A percentile compares a stretch with the other conserved stretches of the same genome.
phyloP scores from a whole-genome alignment of 768 basidiomycete species.

The Tricholoma terreum region DNA sequence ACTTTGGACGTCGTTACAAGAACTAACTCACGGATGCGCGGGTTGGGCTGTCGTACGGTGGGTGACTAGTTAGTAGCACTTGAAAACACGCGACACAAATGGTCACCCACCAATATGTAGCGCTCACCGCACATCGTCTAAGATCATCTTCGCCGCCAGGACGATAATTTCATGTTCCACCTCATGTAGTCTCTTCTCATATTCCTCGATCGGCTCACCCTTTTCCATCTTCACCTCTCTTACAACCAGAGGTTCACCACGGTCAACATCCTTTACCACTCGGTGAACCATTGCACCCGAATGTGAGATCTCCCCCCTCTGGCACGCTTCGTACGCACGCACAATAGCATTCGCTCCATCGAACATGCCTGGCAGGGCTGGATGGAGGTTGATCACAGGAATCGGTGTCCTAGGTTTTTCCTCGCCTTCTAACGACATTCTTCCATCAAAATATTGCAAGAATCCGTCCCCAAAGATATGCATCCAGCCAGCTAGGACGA shows the following conservation, averaged over 20 bases:
- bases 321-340: constrained; percentile 86
- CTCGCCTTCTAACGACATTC: constrained; percentile 31
- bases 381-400: constrained; percentile 94
- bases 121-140: constrained; percentile 48
- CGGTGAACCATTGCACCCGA: constrained; percentile 93
- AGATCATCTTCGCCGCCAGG: constrained; percentile 68
- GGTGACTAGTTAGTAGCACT: too few relatives aligned
- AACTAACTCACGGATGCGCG: too few relatives aligned
- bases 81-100: neutral
- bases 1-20: too few relatives aligned
- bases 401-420: constrained; percentile 39
- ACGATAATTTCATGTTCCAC: constrained; percentile 93
- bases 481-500: constrained; percentile 99
- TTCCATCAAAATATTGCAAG: constrained; percentile 59
- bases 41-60: too few relatives aligned
- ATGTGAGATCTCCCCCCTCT: constrained; percentile 71
- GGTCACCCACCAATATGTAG: neutral
- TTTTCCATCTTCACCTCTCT: constrained; percentile 68
- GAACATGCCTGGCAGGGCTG: constrained; percentile 93
- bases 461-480: constrained; percentile 87
- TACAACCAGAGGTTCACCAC: constrained; percentile 84
- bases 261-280: constrained; percentile 91
- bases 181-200: constrained; percentile 75
- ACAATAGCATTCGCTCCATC: constrained; percentile 92
- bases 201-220: constrained; percentile 68